phyloP scores from a whole-genome alignment of 1,284 basidiomycete genomes.

The Vanrija humicola region DNA sequence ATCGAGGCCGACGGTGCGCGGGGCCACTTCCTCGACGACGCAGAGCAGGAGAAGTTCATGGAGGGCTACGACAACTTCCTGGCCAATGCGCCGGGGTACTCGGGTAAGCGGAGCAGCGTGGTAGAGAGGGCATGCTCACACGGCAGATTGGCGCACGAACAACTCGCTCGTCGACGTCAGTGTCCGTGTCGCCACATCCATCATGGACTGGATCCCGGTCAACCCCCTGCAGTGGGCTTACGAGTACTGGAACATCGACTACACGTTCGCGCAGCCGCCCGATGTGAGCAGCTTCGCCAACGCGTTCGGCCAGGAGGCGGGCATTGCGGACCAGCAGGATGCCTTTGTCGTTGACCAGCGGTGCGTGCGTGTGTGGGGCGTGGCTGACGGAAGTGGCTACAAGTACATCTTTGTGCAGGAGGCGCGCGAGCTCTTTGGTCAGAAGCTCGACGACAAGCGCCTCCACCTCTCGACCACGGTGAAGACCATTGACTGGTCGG shows the following conservation, averaged over 20 bases:
- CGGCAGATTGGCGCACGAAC: slow-evolving; percentile 16
- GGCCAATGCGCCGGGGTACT: slow-evolving; percentile 14
- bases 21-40: slow-evolving; percentile 10
- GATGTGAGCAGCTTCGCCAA: slow-evolving; percentile 19
- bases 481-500: slow-evolving; percentile 53
- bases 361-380: slow-evolving; percentile 2
- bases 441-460: slow-evolving; percentile 54
- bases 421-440: slow-evolving; percentile 59
- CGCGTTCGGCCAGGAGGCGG: slow-evolving; percentile 22
- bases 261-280: slow-evolving; percentile 19
- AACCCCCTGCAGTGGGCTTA: slow-evolving; percentile 17
- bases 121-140: not conserved
- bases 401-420: slow-evolving; percentile 62
- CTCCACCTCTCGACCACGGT: slow-evolving; percentile 58
- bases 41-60: slow-evolving; percentile 9
- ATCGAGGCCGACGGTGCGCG: slow-evolving; percentile 7
- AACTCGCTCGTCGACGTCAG: slow-evolving; percentile 21
- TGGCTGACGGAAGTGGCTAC: slow-evolving; percentile 47
- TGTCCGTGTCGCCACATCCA: slow-evolving; percentile 20
- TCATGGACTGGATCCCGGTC: slow-evolving; percentile 25
- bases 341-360: slow-evolving; percentile 22
- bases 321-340: slow-evolving; percentile 14
- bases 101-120: slow-evolving; percentile 6
- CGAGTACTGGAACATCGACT: slow-evolving; percentile 29
- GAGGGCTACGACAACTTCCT: slow-evolving; percentile 13